Base-by-base conservation (phyloP, 1,284 basidiomycete species). In the Austroboletus niveus region DNA sequence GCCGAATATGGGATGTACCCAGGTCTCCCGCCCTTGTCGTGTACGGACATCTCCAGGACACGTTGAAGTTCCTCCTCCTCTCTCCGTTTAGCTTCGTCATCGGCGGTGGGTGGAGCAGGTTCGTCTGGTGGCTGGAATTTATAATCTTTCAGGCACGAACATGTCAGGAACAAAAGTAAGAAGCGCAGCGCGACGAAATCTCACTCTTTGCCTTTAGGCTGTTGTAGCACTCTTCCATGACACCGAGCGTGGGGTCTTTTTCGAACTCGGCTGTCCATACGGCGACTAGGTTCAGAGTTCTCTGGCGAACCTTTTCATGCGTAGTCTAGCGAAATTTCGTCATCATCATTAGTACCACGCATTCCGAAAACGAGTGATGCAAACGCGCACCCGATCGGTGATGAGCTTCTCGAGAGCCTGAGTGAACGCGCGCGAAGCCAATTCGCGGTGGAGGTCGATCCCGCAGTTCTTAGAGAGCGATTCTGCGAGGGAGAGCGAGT, bases 61-160 rank as follows among this genome's bases (percentile, higher is more conserved):
- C 92, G 83, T 60, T 93, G 91, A 1, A 98, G 82, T 60, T 97
- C 94, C 65, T 96, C 94, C 63, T 97, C 94, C 66, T 97, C 94
- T 47, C 82, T 82, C 24, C 89, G 79, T 8, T 91, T 79, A 22
- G 82, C 82, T 27, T 93, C 92, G 57, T 92, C 91, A 56, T 91
- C 85, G 7, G 85, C 84, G 14, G 82, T 68, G 1, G 81, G 82
- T 1, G 85, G 84, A n/a, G 81, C 76, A 7, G 84, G 75, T 63
- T 92, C 89, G 31, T 76, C 64, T 0, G 79, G 75, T 15, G 78
- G 70, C 49, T 87, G 83, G 56, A 92, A 92, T 58, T 81, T 87
- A 69, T 82, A 87, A 54, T 82, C 88, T 90, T 44, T 31, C 22
- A 36, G 35, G 35, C 35, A 36, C 8, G 8, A 29, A 30, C 7